Evolutionary conservation across 257 asterid species (phyloP), one percentile per base, ranked within the genome.

Genomic region (Craterostigma plantagineum): DNA sequence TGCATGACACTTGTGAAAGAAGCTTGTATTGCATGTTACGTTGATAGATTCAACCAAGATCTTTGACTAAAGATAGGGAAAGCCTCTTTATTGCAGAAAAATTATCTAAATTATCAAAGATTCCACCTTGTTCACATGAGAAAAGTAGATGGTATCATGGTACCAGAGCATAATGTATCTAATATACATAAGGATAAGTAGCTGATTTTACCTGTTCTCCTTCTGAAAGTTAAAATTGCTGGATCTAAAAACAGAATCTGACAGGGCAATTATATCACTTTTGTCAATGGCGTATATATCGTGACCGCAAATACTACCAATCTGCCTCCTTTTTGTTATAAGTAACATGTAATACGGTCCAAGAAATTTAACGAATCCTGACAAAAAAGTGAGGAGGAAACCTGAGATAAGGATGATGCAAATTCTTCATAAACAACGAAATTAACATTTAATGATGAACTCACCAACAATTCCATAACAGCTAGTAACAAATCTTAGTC

Each of bases 401-500:
- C 12, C 30, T 3, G 2, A 16, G 4, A 2, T 8, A 9, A 33
- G n/a, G 10, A 10, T 46, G 9, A 33, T 9, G 51, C 51, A 11
- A 0, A 23, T 7, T 23, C 10, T n/a, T 33, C 16, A 12, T 14
- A 30, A 3, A 7, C 52, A 41, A 54, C 18, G 43, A 53, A 33
- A 43, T 46, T 7, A 53, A 47, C 18, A 30, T 2, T 27, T 16
- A 48, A 56, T 13, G 52, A 53, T 49, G 37, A n/a, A 57, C 93
- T 11, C 69, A 90, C 98, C 98, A 61, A 79, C 79, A 55, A 90
- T 79, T 57, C 98, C 98, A 71, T 90, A 90, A 58, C 98, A 90
- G 43, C 83, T 64, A 45, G 98, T 79, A 53, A 90, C 86, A 63
- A 82, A 79, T 43, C 51, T 82, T 49, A 90, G 90, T 14, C 98